A percentile compares a stretch with the other conserved stretches of the same genome.
phyloP scores from a whole-genome alignment of 768 basidiomycete genomes.

The Chalciporus piperatus region DNA sequence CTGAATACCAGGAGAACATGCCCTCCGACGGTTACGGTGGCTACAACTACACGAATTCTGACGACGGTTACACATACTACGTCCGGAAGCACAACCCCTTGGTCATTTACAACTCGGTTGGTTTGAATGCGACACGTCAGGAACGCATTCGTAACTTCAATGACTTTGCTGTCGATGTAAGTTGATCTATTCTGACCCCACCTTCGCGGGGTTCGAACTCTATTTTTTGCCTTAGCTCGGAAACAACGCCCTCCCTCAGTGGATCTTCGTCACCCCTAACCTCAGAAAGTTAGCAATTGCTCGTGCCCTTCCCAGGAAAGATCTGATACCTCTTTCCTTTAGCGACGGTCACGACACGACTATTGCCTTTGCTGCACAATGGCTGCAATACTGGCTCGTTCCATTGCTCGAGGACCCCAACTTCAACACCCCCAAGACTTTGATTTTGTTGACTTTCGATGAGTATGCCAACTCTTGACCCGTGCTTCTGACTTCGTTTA shows the following conservation, averaged over 20 bases:
- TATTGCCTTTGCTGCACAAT: conserved; percentile 44
- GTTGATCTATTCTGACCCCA: neutral
- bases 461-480: conserved; percentile 38
- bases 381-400: conserved; percentile 48
- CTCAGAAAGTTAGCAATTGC: conserved; percentile 27
- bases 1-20: conserved; percentile 57
- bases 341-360: conserved; percentile 61
- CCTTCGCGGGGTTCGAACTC: neutral
- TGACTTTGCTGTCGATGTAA: conserved; percentile 53
- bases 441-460: conserved; percentile 62
- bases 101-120: conserved; percentile 50
- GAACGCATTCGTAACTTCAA: conserved; percentile 55
- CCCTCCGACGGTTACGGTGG: conserved; percentile 46
- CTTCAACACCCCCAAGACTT: conserved; percentile 54
- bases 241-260: conserved; percentile 49
- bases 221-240: conserved; percentile 18
- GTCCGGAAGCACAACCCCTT: conserved; percentile 54
- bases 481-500: neutral
- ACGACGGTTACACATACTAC: conserved; percentile 43
- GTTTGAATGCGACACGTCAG: conserved; percentile 38
- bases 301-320: neutral
- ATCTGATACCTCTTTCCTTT: conserved; percentile 10
- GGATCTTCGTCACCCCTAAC: conserved; percentile 62
- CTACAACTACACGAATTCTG: conserved; percentile 31
- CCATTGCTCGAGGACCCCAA: conserved; percentile 47